Base-by-base conservation (phyloP, 75 land plant genomes). In the Pinus taeda region DNA sequence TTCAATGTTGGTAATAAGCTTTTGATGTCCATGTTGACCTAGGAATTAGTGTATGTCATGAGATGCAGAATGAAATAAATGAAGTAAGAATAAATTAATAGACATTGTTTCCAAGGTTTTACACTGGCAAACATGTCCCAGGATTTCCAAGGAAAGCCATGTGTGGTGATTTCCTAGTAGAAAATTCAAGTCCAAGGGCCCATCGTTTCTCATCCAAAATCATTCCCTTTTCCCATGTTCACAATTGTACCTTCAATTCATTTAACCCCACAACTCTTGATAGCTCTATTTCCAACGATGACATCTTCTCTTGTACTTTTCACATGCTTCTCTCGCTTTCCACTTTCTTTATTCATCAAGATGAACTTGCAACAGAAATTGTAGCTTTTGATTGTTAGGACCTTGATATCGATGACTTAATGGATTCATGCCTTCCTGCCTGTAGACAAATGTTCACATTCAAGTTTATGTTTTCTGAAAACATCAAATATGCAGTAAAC, bases 141-240 rank as follows among this genome's bases (percentile, higher is more conserved):
- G 96, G 96, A 71, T 87, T 91, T 57, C 96, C 96, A 74, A 93
- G 91, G 72, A 93, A 93, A 6, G 93, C 93, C 96, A 93, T 93
- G 75, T 93, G 96, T 57, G 96, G 96, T 14, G 89, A 87, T 64
- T 82, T 88, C 61, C 90, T 75, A 20, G 79, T 66, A 59, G 90
- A 85, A 81, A 93, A 91, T 78, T 89, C 88, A 12, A 93, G 83
- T 11, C 96, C 93, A 72, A 93, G 88, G 9, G 87, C 87, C 53
- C 85, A 81, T 12, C 96, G 86, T 67, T 83, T 87, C 75, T 93
- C 96, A 77, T 93, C 90, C 39, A n/a, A n/a, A n/a, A n/a, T n/a
- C n/a, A n/a, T n/a, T n/a, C n/a, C n/a, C n/a, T n/a, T n/a, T n/a
- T n/a, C 96, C 96, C 96, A 93, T 81, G 85, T 87, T 15, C 90